Conservation (phyloP, 495 filamentous ascomycete species). For the Penicillium herquei region DNA sequence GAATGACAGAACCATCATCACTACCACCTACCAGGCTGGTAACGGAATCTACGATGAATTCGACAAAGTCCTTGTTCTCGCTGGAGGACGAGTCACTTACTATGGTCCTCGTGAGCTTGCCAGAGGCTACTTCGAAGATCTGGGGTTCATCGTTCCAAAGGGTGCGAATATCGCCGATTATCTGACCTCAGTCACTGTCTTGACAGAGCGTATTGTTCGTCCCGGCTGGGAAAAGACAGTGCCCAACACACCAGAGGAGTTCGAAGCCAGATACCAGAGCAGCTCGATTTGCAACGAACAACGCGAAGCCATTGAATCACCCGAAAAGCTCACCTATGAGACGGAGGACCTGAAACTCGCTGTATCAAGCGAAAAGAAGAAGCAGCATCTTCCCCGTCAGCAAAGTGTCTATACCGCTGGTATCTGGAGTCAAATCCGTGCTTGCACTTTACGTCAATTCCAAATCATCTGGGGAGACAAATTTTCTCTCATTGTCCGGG, state of each 20-base stretch:
- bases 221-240: conserved; percentile 63
- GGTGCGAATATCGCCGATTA: conserved; percentile 77
- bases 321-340: conserved; percentile 42
- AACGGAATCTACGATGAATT: conserved; percentile 75
- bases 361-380: conserved; percentile 53
- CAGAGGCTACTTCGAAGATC: conserved; percentile 63
- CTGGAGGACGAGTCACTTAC: conserved; percentile 77
- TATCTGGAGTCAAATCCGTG: conserved; percentile 55
- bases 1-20: conserved; percentile 63
- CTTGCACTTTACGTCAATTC: conserved; percentile 50
- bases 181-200: conserved; percentile 73
- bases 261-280: conserved; percentile 66
- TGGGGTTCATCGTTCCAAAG: conserved; percentile 69
- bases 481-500: conserved; percentile 33
- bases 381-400: conserved; percentile 41
- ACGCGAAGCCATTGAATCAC: conserved; percentile 58
- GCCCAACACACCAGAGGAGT: conserved; percentile 74
- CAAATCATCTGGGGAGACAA: conserved; percentile 42
- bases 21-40: conserved; percentile 81
- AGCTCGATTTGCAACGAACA: conserved; percentile 64
- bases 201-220: conserved; percentile 62
- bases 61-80: conserved; percentile 75
- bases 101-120: conserved; percentile 64
- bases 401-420: conserved; percentile 53
- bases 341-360: conserved; percentile 41